Base-by-base conservation (phyloP, 495 filamentous ascomycete genomes). In the Gamarada debralockiae region DNA sequence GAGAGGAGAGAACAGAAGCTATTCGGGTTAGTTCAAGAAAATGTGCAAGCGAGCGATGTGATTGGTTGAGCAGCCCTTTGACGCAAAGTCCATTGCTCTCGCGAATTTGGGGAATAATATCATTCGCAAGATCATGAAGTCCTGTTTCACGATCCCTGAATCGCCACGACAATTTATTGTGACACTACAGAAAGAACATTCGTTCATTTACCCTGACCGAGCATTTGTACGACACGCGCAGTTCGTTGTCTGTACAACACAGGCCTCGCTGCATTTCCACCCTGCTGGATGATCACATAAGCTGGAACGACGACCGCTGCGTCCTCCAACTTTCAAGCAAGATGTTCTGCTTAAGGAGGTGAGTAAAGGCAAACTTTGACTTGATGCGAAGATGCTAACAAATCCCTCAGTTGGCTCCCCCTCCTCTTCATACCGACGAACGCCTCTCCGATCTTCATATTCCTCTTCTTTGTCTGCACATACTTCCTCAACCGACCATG, bases 401-500 rank as follows among this genome's bases (percentile, higher is more conserved):
- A 44, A 14, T 47, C 25, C 40, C 18, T 3, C 37, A 58, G 84
- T 66, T 87, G 84, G 82, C 75, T 87, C 22, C 84, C 84, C 12
- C 74, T 88, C 41, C 83, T 88, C 55, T 88, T 86, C 69, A 84
- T 87, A 54, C 81, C 83, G 48, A 89, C 83, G 51, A 88, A 89
- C 63, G 87, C 87, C 50, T 90, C 84, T 45, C 85, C 85, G 7
- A 82, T 88, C 55, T 93, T 95, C 74, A 89, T 95, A 58, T 81
- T 92, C 67, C 83, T 92, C 64, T 95, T 93, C 75, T 87, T 95
- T 70, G 73, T 90, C 57, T 84, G 87, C 62, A 95, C 89, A 59
- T 95, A 95, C 73, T 83, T 92, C 65, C 82, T 95, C 57, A 90
- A 92, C 65, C 81, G 90, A 49, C 90, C 90, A 51, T 95, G 90